A percentile compares a stretch with the other conserved stretches of the same genome.
phyloP scores from a whole-genome alignment of 345 rosid genomes.

The Aurinia saxatilis region DNA sequence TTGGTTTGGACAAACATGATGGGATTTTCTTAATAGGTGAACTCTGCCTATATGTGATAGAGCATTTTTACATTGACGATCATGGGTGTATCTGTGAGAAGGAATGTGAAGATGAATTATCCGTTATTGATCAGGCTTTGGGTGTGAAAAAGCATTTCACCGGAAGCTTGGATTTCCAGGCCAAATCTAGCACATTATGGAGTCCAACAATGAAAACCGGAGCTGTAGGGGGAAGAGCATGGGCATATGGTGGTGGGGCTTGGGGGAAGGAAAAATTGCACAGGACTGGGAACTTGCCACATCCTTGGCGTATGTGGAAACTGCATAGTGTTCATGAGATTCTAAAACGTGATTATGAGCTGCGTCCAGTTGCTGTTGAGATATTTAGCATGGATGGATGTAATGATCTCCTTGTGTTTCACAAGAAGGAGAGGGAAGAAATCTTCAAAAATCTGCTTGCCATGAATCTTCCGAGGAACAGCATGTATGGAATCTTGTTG shows the following conservation, averaged over 20 bases:
- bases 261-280: conserved; percentile 90
- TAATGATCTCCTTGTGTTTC: conserved; percentile 88
- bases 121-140: conserved; percentile 90
- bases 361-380: conserved; percentile 95
- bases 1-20: conserved; percentile 91
- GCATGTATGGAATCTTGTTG: conserved; percentile 55
- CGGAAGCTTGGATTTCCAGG: conserved; percentile 56
- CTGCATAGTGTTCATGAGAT: conserved; percentile 77
- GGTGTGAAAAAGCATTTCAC: conserved; percentile 74
- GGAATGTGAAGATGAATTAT: conserved; percentile 82
- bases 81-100: conserved; percentile 82
- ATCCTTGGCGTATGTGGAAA: conserved; percentile 94
- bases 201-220: conserved; percentile 38
- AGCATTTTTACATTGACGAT: conserved; percentile 71
- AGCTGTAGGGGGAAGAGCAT: conserved; percentile 69
- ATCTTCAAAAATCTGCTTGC: conserved; percentile 82
- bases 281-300: conserved; percentile 62
- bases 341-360: conserved; percentile 91
- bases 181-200: conserved; percentile 69
- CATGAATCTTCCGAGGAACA: conserved; percentile 90
- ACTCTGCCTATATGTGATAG: conserved; percentile 67
- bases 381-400: conserved; percentile 97
- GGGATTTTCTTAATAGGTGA: conserved; percentile 91
- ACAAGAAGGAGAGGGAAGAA: conserved; percentile 93
- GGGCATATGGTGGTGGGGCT: conserved; percentile 96